Percentiles rank a stretch among this genome's conserved stretches.
Evolutionary conservation across 768 basidiomycete species (phyloP).

Genomic region (Pholiota molesta): DNA sequence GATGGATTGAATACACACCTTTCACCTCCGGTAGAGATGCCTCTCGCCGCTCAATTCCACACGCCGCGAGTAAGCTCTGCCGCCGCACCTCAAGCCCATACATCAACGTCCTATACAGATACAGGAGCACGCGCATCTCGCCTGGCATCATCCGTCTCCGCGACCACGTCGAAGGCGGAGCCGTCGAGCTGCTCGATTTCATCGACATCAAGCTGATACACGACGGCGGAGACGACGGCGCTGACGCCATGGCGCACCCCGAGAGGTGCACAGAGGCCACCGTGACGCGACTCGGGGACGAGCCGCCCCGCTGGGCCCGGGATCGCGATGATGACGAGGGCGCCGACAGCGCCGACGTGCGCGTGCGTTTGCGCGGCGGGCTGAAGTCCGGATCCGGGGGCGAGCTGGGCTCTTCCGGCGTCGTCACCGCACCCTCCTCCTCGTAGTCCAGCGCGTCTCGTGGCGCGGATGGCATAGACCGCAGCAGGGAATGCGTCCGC

Average conservation of each 20-base stretch:
- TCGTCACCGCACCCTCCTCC: no score
- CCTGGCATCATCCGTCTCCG: constrained; percentile 1
- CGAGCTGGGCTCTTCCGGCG: not conserved
- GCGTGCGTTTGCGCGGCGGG: constrained; percentile 15
- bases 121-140: constrained; percentile 9
- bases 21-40: not conserved
- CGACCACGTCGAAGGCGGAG: not conserved
- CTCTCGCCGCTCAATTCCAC: not conserved
- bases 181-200: not conserved
- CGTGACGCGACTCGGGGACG: not conserved
- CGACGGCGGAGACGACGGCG: not conserved
- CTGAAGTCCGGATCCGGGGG: not conserved
- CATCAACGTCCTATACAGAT: constrained; percentile 18
- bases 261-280: not conserved
- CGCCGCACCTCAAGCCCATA: constrained; percentile 17
- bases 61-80: not conserved
- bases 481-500: constrained; percentile 23
- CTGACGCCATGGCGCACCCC: constrained; percentile 7
- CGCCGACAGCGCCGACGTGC: constrained; percentile 13
- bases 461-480: constrained; percentile 1
- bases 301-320: constrained; percentile 2
- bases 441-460: no score
- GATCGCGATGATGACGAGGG: not conserved
- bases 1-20: no score
- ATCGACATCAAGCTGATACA: not conserved